Evolutionary conservation across 352 stramenopile species (phyloP).

Genomic region (Thalassiosira mediterranea): DNA sequence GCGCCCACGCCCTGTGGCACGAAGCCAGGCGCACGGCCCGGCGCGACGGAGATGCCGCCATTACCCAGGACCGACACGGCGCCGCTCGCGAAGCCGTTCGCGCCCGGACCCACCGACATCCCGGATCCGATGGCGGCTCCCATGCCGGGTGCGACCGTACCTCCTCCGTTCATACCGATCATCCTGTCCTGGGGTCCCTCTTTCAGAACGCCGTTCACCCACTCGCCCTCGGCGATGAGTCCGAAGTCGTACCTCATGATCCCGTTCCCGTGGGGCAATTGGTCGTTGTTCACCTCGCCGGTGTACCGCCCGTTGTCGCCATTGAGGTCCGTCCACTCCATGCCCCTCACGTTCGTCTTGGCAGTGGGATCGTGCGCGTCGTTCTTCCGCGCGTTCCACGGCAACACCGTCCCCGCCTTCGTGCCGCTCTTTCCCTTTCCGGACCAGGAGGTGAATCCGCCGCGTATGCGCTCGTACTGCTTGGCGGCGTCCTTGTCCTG

Average conservation of each 20-base stretch:
- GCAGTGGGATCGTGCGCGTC: constrained; percentile 30
- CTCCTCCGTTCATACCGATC: constrained; percentile 32
- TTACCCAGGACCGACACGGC: too few relatives aligned
- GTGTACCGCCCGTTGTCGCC: constrained; percentile 52
- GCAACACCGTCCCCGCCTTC: constrained; percentile 43
- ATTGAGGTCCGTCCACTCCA: constrained; percentile 60
- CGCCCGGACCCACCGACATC: constrained; percentile 1
- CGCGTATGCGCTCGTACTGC: constrained; percentile 50
- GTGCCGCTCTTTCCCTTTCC: constrained; percentile 47
- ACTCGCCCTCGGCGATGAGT: constrained; percentile 51
- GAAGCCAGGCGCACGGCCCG: neutral
- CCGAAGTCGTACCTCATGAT: constrained; percentile 60
- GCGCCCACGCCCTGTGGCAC: constrained; percentile 22
- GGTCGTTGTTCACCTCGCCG: constrained; percentile 48
- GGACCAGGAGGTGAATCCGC: constrained; percentile 52
- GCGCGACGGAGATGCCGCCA: neutral
- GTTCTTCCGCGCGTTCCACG: constrained; percentile 57
- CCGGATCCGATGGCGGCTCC: too few relatives aligned
- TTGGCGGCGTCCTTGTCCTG: constrained; percentile 52
- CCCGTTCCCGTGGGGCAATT: constrained; percentile 47
- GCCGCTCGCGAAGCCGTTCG: too few relatives aligned
- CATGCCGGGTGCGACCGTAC: neutral
- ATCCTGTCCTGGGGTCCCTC: constrained; percentile 53
- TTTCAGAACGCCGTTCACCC: constrained; percentile 55
- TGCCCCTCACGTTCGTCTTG: constrained; percentile 53